A percentile compares a stretch with the other conserved stretches of the same genome.
Conservation (phyloP, 306 rosid genomes). For the Vigna nakashimae region DNA sequence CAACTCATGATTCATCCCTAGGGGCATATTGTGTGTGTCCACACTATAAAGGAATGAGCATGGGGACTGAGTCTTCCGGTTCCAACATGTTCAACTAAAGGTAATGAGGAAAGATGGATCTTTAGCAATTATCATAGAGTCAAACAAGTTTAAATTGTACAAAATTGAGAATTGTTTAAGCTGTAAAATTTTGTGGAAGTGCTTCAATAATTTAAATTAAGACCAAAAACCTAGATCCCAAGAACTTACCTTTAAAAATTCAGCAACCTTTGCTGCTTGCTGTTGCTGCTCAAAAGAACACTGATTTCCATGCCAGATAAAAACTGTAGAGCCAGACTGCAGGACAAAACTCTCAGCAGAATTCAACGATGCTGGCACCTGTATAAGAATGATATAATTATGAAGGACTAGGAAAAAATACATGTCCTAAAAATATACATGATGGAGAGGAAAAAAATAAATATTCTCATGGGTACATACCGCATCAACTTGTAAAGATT, state of each 20-base stretch:
- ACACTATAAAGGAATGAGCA: background rate
- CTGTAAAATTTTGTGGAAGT: slow-evolving; percentile 20
- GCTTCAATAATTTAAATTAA: slow-evolving; percentile 31
- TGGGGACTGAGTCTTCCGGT: background rate
- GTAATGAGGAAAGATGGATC: background rate
- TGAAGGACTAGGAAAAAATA: slow-evolving; percentile 15
- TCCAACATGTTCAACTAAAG: background rate
- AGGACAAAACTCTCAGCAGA: slow-evolving; percentile 80
- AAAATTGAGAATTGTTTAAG: slow-evolving; percentile 7
- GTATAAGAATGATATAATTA: slow-evolving; percentile 44
- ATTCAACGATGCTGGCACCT: slow-evolving; percentile 92
- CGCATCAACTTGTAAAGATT: slow-evolving; percentile 86
- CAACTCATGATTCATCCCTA: background rate
- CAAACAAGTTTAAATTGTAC: slow-evolving; percentile 8
- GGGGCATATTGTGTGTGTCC: background rate
- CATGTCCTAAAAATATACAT: slow-evolving; percentile 25
- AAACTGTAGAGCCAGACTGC: slow-evolving; percentile 85
- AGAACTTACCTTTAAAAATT: slow-evolving; percentile 76
- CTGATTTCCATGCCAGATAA: slow-evolving; percentile 89
- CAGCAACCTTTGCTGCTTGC: slow-evolving; percentile 84
- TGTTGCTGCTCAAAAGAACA: slow-evolving; percentile 86
- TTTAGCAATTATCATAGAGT: slow-evolving; percentile 21
- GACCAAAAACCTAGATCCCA: slow-evolving; percentile 18
- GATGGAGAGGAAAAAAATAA: slow-evolving; percentile 1
- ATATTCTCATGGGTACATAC: slow-evolving; percentile 56